Evolutionary conservation across 495 filamentous ascomycete species (phyloP).

Genomic region (Aspergillus affinis): DNA sequence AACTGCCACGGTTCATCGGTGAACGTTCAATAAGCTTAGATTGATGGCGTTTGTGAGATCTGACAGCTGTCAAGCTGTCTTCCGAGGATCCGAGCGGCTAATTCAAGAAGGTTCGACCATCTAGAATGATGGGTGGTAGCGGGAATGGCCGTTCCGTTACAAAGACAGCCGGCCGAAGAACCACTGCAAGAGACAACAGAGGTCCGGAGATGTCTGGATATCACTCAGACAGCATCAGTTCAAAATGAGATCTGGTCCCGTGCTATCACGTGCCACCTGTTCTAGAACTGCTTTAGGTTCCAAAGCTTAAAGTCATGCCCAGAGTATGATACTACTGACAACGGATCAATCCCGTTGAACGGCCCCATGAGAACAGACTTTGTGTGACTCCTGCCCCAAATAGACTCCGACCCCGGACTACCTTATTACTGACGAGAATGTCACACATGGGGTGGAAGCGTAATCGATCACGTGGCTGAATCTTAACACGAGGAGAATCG

Average conservation of each 20-base stretch:
- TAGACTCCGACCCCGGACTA: no score
- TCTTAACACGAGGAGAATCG: neutral
- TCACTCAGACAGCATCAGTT: neutral
- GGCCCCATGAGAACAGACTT: no score
- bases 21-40: neutral
- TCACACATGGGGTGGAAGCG: neutral
- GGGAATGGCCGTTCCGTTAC: neutral
- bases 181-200: no score
- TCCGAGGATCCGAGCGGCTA: neutral
- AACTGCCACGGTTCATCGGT: neutral
- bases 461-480: neutral
- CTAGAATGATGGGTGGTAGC: neutral
- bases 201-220: neutral
- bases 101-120: neutral
- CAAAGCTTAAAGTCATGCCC: no score
- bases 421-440: neutral
- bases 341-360: no score
- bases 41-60: neutral
- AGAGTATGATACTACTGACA: neutral
- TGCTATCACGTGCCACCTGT: neutral
- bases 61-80: neutral
- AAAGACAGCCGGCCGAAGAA: neutral
- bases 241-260: no score
- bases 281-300: neutral
- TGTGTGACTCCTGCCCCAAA: no score